phyloP scores from a whole-genome alignment of 352 stramenopile genomes.

The Discostella stelligera region DNA sequence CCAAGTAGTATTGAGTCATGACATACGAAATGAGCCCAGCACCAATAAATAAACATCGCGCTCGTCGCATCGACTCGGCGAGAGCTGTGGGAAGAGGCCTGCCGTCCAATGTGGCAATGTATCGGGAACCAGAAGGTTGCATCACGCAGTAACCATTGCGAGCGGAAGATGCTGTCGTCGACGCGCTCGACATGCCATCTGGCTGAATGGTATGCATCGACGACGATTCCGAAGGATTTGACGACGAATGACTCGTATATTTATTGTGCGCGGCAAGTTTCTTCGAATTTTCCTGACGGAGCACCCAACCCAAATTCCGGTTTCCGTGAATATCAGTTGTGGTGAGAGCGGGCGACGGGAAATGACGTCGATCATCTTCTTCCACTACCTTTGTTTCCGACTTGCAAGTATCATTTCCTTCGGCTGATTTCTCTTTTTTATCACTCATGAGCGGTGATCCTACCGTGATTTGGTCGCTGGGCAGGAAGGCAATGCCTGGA shows the following conservation, averaged over 20 bases:
- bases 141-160: not conserved
- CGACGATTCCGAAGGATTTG: not conserved
- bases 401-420: not conserved
- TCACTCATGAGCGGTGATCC: not conserved
- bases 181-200: not conserved
- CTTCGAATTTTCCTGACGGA: conserved; percentile 35
- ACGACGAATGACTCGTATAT: no score
- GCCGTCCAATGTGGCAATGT: conserved; percentile 34
- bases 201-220: not conserved
- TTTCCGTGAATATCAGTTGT: conserved; percentile 5
- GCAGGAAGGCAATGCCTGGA: conserved; percentile 25
- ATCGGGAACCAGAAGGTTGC: not conserved
- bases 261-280: conserved; percentile 13
- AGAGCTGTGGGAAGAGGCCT: conserved; percentile 20
- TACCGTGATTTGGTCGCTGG: not conserved
- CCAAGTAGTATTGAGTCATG: conserved; percentile 3
- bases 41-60: conserved; percentile 26
- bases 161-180: not conserved
- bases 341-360: not conserved
- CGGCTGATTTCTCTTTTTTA: not conserved
- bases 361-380: not conserved
- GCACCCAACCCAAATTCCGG: conserved; percentile 17
- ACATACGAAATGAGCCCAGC: conserved; percentile 25
- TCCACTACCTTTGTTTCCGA: not conserved
- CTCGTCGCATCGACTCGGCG: conserved; percentile 39